Evolutionary conservation across 805 yeast species (phyloP).

Genomic region (Peterozyma toletana): DNA sequence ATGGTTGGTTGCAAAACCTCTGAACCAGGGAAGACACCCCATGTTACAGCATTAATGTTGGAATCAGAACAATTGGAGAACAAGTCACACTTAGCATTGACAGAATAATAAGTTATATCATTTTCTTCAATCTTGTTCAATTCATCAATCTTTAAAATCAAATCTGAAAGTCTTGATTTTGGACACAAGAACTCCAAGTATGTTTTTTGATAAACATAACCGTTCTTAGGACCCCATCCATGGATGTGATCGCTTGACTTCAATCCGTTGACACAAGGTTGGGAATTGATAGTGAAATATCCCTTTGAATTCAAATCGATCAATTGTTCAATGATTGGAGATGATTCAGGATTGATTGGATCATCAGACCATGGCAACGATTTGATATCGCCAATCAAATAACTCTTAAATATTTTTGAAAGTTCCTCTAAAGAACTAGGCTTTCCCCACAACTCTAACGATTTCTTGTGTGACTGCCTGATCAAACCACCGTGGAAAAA

Average conservation of each 20-base stretch:
- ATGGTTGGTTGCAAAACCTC: slow-evolving; percentile 94
- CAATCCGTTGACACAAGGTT: slow-evolving; percentile 83
- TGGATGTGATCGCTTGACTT: slow-evolving; percentile 60
- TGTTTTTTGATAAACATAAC: slow-evolving; percentile 92
- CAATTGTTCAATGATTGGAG: slow-evolving; percentile 50
- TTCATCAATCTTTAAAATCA: slow-evolving; percentile 37
- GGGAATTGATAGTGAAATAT: slow-evolving; percentile 83
- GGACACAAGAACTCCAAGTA: slow-evolving; percentile 83
- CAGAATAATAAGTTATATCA: slow-evolving; percentile 71
- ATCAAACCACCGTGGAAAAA: slow-evolving; percentile 72
- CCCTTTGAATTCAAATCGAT: slow-evolving; percentile 59
- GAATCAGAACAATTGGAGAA: slow-evolving; percentile 65
- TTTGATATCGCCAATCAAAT: slow-evolving; percentile 60
- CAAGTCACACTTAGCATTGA: slow-evolving; percentile 49
- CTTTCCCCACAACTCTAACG: slow-evolving; percentile 81
- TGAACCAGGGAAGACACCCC: slow-evolving; percentile 97
- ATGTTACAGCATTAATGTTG: slow-evolving; percentile 90
- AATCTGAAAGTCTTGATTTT: slow-evolving; percentile 28
- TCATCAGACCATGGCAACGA: slow-evolving; percentile 95
- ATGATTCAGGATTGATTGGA: slow-evolving; percentile 74
- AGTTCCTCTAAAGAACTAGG: slow-evolving; percentile 60
- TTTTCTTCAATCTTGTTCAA: slow-evolving; percentile 31
- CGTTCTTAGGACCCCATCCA: slow-evolving; percentile 96
- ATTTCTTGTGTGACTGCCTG: slow-evolving; percentile 75
- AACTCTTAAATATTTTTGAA: slow-evolving; percentile 55